Evolutionary conservation across 768 basidiomycete species (phyloP).

Genomic region (Cubamyces lactineus): DNA sequence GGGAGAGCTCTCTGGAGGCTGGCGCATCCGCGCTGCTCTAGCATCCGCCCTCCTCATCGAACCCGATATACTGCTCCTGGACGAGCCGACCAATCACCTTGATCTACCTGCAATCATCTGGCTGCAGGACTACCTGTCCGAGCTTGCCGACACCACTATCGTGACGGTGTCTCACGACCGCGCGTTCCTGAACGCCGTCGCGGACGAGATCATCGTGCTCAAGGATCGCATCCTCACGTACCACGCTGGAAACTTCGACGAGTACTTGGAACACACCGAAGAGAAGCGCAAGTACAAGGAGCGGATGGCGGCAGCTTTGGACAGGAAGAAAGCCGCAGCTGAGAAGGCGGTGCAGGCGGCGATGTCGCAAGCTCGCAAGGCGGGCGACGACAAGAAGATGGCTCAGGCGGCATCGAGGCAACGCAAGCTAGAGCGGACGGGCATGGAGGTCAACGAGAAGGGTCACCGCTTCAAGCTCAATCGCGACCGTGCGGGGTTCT

Average conservation of each 20-base stretch:
- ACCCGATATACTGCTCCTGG: slow-evolving; percentile 89
- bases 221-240: slow-evolving; percentile 26
- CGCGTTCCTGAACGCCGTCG: slow-evolving; percentile 29
- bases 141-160: slow-evolving; percentile 24
- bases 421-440: slow-evolving; percentile 25
- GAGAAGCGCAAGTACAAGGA: slow-evolving; percentile 26
- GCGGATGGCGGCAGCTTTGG: slow-evolving; percentile 23
- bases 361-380: slow-evolving; percentile 24
- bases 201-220: slow-evolving; percentile 29
- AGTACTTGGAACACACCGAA: slow-evolving; percentile 28
- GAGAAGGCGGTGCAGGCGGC: slow-evolving; percentile 28
- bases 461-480: slow-evolving; percentile 31
- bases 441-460: slow-evolving; percentile 29
- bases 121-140: slow-evolving; percentile 22
- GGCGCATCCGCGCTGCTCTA: slow-evolving; percentile 21
- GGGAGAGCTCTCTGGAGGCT: slow-evolving; percentile 21
- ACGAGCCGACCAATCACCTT: slow-evolving; percentile 96
- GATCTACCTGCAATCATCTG: slow-evolving; percentile 88
- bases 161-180: slow-evolving; percentile 31
- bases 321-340: slow-evolving; percentile 25
- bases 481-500: slow-evolving; percentile 26
- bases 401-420: slow-evolving; percentile 15
- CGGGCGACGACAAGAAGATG: slow-evolving; percentile 31
- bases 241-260: slow-evolving; percentile 27
- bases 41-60: slow-evolving; percentile 92